phyloP scores from a whole-genome alignment of 208 protist species.

The Acanthamoeba castellanii region DNA sequence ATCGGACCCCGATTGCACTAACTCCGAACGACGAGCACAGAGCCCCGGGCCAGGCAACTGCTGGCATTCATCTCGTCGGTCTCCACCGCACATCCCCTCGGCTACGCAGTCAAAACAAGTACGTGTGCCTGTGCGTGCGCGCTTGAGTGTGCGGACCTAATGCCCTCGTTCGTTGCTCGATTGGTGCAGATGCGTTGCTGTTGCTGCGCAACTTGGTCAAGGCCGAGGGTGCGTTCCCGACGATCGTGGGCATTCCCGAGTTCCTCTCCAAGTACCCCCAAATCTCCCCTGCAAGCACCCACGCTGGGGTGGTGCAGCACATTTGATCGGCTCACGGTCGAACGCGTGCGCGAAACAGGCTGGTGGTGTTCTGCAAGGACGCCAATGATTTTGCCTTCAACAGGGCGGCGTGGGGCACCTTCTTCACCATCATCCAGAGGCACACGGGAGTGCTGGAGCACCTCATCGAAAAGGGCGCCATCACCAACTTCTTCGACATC shows the following conservation, averaged over 20 bases:
- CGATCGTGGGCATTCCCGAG: background rate
- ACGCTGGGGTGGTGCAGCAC: no score
- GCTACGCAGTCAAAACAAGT: constrained; percentile 45
- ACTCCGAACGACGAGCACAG: background rate
- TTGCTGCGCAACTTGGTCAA: constrained; percentile 45
- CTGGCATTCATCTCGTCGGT: constrained; percentile 46
- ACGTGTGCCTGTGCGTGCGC: background rate
- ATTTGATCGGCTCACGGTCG: background rate
- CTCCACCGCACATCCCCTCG: background rate
- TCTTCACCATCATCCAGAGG: constrained; percentile 54
- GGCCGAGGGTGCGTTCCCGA: background rate
- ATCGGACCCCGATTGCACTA: background rate
- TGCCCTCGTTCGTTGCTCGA: background rate
- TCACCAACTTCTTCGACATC: constrained; percentile 61
- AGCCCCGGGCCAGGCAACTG: background rate
- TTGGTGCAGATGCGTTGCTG: background rate
- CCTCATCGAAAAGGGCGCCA: constrained; percentile 9
- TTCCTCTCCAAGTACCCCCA: constrained; percentile 19
- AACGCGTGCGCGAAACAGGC: background rate
- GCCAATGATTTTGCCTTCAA: constrained; percentile 16
- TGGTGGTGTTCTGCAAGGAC: constrained; percentile 60
- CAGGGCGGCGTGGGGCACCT: constrained; percentile 46
- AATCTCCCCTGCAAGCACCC: no score
- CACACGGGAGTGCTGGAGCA: constrained; percentile 54
- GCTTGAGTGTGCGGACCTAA: background rate